Conservation (phyloP, 2,329 filamentous ascomycete species). For the Nectriaceae sp. region DNA sequence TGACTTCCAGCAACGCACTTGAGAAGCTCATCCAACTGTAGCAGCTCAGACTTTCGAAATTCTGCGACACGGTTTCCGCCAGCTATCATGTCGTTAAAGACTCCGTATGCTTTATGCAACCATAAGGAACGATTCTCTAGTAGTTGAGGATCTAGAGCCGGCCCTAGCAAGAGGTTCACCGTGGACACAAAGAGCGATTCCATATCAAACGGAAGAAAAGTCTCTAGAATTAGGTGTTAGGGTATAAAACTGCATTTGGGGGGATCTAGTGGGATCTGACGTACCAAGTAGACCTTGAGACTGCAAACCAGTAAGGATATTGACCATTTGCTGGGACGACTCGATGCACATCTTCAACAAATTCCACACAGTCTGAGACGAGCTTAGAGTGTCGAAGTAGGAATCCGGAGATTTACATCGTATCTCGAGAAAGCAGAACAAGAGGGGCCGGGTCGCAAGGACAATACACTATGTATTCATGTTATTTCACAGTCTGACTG, state of each 20-base stretch:
- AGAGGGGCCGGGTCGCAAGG: slow-evolving; percentile 32
- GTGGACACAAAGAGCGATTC: slow-evolving; percentile 46
- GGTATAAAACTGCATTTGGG: neutral
- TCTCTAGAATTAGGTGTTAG: slow-evolving; percentile 34
- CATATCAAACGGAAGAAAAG: slow-evolving; percentile 50
- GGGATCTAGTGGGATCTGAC: slow-evolving; percentile 5
- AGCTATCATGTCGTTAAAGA: slow-evolving; percentile 49
- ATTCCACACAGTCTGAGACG: slow-evolving; percentile 36
- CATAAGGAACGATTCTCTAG: slow-evolving; percentile 38
- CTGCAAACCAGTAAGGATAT: slow-evolving; percentile 45
- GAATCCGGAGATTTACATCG: slow-evolving; percentile 28
- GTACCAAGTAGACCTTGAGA: slow-evolving; percentile 49
- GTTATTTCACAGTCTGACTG: neutral
- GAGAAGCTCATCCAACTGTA: slow-evolving; percentile 45
- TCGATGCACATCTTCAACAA: slow-evolving; percentile 37
- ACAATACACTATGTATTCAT: slow-evolving; percentile 30
- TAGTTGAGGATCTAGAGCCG: slow-evolving; percentile 37
- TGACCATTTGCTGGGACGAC: slow-evolving; percentile 34
- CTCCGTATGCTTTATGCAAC: slow-evolving; percentile 42
- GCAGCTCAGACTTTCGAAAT: slow-evolving; percentile 46
- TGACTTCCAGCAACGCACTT: slow-evolving; percentile 21
- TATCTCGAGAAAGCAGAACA: slow-evolving; percentile 36
- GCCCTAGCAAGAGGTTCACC: slow-evolving; percentile 41
- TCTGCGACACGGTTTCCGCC: slow-evolving; percentile 48
- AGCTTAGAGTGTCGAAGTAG: slow-evolving; percentile 37